Evolutionary conservation across 2,329 filamentous ascomycete genomes (phyloP), one percentile per base, ranked within the genome.

Genomic region (Pseudopithomyces chartarum): DNA sequence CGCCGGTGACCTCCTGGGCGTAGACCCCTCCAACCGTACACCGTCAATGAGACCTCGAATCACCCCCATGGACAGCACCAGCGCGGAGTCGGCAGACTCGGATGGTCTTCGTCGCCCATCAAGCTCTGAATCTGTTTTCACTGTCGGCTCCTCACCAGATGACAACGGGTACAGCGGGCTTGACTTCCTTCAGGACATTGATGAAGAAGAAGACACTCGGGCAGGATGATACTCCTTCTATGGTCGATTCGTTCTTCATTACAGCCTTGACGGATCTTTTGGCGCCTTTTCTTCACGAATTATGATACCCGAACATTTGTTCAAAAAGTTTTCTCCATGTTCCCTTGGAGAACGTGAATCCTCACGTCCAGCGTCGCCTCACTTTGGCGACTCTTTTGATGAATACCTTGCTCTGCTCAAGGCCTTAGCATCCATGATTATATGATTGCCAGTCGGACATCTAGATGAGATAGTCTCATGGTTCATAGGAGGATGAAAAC

Each of bases 1-100:
- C 43, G 73, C 73, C 10, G 73, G 71, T 42, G 69, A 73, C 34
- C 61, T 74, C 5, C 62, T 75, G 2, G 71, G 71, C 32, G 65
- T 70, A 57, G 63, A 68, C 15, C n/a, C 20, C 2, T 3, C 26
- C 15, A 5, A 17, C 39, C 40, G 46, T n/a, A 17, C 42, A 12
- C 32, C 11, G 5, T 15, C 29, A 22, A 32, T 34, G 12, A 17
- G 48, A 39, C 47, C 52, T 17, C 55, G 42, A 32, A 32, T 54
- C 26, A 65, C 54, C 43, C 55, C 60, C 15, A 29, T 43, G 42
- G 15, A 38, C 19, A 54, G 48, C n/a, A 17, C 48, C 19, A 54
- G 48, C n/a, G 17, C 48, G 2, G 19, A 55, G 11, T 52, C 54
- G 5, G 52, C 53, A 8, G 42, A 47, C 6, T 43, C 39, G 12